phyloP scores from a whole-genome alignment of 176 grass and related monocot genomes.

The Raddia distichophylla region DNA sequence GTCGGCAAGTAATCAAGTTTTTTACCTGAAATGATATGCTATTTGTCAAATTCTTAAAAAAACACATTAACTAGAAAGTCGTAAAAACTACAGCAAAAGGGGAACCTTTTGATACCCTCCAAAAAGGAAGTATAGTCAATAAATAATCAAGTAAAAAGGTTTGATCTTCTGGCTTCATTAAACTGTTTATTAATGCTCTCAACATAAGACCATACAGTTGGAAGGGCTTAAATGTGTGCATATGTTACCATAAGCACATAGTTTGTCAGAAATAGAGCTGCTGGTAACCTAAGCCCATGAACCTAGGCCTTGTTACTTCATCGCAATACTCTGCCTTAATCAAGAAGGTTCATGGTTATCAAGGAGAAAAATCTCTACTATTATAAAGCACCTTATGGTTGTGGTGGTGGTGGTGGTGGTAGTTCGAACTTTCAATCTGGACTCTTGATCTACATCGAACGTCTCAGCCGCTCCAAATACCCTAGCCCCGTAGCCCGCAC shows the following conservation, averaged over 20 bases:
- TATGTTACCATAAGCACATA: background rate
- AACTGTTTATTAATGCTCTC: background rate
- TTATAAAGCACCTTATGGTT: too few relatives aligned
- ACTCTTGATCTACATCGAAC: too few relatives aligned
- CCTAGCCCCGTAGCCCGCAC: too few relatives aligned
- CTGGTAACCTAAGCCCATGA: background rate
- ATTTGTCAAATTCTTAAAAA: background rate
- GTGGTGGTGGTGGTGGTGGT: too few relatives aligned
- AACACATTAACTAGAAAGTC: slow-evolving; percentile 31
- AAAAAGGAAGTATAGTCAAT: slow-evolving; percentile 3
- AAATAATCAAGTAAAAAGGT: background rate
- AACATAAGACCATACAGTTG: background rate
- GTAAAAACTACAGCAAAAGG: slow-evolving; percentile 7
- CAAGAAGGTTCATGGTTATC: slow-evolving; percentile 13
- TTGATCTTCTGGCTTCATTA: background rate
- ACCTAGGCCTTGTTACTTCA: background rate
- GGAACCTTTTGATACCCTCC: background rate
- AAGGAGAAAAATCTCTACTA: too few relatives aligned
- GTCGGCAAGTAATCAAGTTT: slow-evolving; percentile 90
- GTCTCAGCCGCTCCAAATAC: too few relatives aligned
- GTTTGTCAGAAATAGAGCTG: background rate
- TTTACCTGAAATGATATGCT: slow-evolving; percentile 64
- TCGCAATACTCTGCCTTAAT: background rate
- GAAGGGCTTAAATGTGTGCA: background rate
- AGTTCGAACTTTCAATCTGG: too few relatives aligned